These are phyloP conservation scores for Phytophthora vignae DNA, from an alignment of 352 stramenopile genomes.

Conservation along the genomic window DNA sequence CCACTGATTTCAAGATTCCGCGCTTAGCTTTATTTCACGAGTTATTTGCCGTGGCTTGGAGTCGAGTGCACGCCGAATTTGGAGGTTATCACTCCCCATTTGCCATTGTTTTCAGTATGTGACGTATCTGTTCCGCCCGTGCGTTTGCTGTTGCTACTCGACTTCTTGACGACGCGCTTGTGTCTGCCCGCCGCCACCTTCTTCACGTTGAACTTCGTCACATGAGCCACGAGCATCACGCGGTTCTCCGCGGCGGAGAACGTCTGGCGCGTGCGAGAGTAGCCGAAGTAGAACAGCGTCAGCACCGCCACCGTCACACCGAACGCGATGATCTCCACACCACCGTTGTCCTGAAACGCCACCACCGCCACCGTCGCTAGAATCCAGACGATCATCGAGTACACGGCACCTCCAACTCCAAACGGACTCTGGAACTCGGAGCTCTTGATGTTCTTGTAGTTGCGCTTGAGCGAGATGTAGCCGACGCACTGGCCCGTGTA, in stretches of 20 bases:
- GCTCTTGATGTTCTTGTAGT: constrained; percentile 44
- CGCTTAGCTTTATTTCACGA: too few relatives aligned
- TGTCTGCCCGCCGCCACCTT: not conserved
- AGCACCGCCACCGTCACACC: not conserved
- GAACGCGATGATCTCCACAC: constrained; percentile 24
- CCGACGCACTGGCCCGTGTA: constrained; percentile 15
- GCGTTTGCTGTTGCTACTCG: constrained; percentile 7
- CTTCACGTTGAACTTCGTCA: constrained; percentile 50
- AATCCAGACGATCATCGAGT: constrained; percentile 32
- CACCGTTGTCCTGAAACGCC: constrained; percentile 29
- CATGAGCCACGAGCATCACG: constrained; percentile 53
- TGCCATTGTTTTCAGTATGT: not conserved
- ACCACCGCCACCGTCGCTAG: constrained; percentile 24
- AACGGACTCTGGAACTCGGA: constrained; percentile 44
- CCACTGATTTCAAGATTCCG: too few relatives aligned
- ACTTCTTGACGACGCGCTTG: not conserved
- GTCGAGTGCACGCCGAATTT: not conserved
- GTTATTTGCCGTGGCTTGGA: not conserved
- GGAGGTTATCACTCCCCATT: not conserved
- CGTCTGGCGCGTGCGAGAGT: constrained; percentile 37
- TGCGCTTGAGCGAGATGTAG: constrained; percentile 27
- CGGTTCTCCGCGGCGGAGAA: constrained; percentile 52
- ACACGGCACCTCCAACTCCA: constrained; percentile 28
- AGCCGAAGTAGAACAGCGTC: constrained; percentile 39
- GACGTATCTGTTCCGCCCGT: not conserved